Evolutionary conservation across 495 filamentous ascomycete species (phyloP), one percentile per base, ranked within the genome.

Genomic region (Haplographium delicatum): DNA sequence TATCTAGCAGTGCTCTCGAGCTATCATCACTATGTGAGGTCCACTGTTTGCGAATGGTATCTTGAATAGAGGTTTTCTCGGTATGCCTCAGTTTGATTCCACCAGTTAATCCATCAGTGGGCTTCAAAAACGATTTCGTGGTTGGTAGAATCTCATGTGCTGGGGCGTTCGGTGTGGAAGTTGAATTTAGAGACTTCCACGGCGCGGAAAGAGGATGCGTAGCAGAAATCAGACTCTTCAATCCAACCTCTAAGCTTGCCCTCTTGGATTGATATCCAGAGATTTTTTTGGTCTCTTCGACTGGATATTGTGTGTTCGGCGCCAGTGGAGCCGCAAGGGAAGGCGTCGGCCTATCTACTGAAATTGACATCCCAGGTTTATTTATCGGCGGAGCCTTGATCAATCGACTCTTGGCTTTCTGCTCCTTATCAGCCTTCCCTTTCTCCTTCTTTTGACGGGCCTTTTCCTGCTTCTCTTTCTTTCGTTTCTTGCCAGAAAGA

Each of bases 401-500:
- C 56, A 69, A 55, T 23, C 53, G 65, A 51, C 66, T 65, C 53
- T 64, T 64, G 31, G 42, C 62, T 58, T 62, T 30, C 51, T 62
- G 2, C 41, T 30, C 52, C 64, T 72, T 57, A 23, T 69, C 67
- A 44, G 60, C 63, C n/a, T 63, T 68, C 58, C 64, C 43, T 65
- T 67, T 74, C 53, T 65, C 66, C 37, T 58, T 60, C 44, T 66
- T 65, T 43, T 69, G 65, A n/a, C 59, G 62, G 52, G 72, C 69
- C 23, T 65, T 64, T 54, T 70, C 61, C n/a, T 62, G 53, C 54
- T 67, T 64, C 61, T 73, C 74, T 31, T 76, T 69, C 44, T 68
- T 73, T 51, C 73, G 74, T 59, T 70, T 72, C 18, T 42, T 55
- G 27, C 70, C 65, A 5, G 65, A 63, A 50, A 74, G 69, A 38